Evolutionary conservation across 805 yeast genomes (phyloP).

Genomic region (Lipomyces japonicus): DNA sequence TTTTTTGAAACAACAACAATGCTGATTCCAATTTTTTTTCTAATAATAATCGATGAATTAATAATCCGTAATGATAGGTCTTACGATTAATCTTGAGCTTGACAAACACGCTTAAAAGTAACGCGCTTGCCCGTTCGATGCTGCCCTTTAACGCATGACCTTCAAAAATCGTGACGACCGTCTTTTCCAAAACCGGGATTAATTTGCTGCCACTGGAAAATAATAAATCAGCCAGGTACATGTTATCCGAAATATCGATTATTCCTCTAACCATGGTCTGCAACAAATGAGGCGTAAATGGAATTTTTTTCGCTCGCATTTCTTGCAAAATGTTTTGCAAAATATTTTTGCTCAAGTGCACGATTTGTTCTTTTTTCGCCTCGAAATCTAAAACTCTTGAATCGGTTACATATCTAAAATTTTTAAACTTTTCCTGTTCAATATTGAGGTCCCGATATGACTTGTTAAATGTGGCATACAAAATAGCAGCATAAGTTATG

Average conservation of each 20-base stretch:
- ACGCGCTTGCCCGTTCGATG: constrained; percentile 8
- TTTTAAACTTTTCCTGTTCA: not conserved
- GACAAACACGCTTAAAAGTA: constrained; percentile 9
- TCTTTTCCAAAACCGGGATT: constrained; percentile 6
- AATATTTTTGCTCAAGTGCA: constrained; percentile 2
- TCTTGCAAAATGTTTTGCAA: constrained; percentile 8
- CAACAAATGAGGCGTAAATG: constrained; percentile 12
- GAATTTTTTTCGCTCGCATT: constrained; percentile 11
- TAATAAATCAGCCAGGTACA: constrained; percentile 13
- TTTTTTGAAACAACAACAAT: constrained; percentile 8
- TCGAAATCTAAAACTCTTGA: not conserved
- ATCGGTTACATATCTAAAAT: not conserved
- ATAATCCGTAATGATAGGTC: constrained; percentile 1
- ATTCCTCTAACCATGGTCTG: constrained; percentile 18
- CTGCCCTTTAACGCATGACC: constrained; percentile 16
- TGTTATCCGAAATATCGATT: constrained; percentile 17
- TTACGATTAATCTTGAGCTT: constrained; percentile 5
- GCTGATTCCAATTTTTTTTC: constrained; percentile 12
- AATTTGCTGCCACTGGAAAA: not conserved
- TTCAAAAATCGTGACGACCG: constrained; percentile 11
- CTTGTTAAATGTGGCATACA: constrained; percentile 17
- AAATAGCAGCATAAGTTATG: constrained; percentile 11
- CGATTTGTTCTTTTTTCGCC: not conserved
- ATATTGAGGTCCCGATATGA: not conserved
- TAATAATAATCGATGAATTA: constrained; percentile 2